Evolutionary conservation across 441 rosid genomes (phyloP).

Genomic region (Pelargonium australe): DNA sequence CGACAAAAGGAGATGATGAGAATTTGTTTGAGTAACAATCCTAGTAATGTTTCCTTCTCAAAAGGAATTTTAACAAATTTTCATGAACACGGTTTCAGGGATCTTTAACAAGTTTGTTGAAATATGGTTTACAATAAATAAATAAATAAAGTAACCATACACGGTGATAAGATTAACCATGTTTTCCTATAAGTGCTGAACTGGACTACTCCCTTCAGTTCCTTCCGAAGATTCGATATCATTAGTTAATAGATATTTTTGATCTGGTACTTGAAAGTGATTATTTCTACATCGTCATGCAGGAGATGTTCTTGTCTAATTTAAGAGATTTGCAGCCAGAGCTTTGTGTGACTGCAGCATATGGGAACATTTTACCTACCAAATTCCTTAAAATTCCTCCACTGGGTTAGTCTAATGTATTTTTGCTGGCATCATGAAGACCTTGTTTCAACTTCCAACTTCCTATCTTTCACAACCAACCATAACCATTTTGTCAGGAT

Average conservation of each 20-base stretch:
- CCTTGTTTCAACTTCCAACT: too few species aligned
- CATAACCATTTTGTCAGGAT: too few species aligned
- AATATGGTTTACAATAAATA: background rate
- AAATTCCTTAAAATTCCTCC: constrained; percentile 79
- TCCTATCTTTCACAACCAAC: too few species aligned
- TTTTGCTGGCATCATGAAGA: constrained; percentile 7
- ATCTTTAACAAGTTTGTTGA: background rate
- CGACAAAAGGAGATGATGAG: background rate
- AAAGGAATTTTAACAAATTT: background rate
- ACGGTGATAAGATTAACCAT: background rate
- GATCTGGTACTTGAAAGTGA: background rate
- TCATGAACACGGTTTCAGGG: background rate
- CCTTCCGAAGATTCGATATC: background rate
- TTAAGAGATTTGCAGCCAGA: constrained; percentile 76
- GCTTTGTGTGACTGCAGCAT: constrained; percentile 86
- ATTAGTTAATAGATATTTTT: background rate
- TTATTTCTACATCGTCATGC: constrained; percentile 14
- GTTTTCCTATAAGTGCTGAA: background rate
- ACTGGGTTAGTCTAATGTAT: constrained; percentile 50
- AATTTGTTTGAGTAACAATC: background rate
- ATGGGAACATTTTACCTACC: constrained; percentile 83
- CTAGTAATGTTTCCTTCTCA: background rate
- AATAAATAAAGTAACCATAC: background rate
- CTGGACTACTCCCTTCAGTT: background rate
- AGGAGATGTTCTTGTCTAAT: constrained; percentile 62